A percentile compares a stretch with the other conserved stretches of the same genome.
These are phyloP conservation scores for Fusarium albosuccineum DNA, from an alignment of 2,329 filamentous ascomycete species.

Conservation along the genomic window DNA sequence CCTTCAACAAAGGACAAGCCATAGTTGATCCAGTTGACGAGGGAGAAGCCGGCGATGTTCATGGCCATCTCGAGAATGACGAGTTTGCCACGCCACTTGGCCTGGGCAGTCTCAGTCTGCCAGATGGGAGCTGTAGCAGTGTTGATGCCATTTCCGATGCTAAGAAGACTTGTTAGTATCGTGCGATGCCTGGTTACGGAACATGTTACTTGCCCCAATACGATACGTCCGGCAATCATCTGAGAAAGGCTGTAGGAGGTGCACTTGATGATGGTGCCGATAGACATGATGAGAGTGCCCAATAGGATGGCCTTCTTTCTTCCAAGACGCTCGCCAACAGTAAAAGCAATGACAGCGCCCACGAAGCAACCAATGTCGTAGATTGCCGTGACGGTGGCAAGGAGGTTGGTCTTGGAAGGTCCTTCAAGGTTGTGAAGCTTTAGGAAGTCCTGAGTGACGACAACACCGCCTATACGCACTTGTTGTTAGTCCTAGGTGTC, in stretches of 20 bases:
- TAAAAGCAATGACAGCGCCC: conserved; percentile 24
- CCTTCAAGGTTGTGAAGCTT: conserved; percentile 26
- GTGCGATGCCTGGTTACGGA: accelerated
- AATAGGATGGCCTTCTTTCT: conserved; percentile 29
- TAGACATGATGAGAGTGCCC: conserved; percentile 25
- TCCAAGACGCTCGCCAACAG: conserved; percentile 20
- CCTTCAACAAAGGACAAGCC: conserved; percentile 51
- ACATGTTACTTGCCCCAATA: conserved; percentile 15
- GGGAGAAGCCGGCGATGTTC: conserved; percentile 31
- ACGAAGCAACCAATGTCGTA: conserved; percentile 33
- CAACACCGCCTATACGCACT: conserved; percentile 18
- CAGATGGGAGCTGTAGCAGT: conserved; percentile 29
- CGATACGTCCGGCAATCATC: conserved; percentile 27
- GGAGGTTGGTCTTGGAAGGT: conserved; percentile 24
- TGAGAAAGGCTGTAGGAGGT: conserved; percentile 29
- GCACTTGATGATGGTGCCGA: conserved; percentile 28
- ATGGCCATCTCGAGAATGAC: conserved; percentile 27
- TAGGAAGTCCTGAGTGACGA: conserved; percentile 29
- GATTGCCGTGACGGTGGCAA: conserved; percentile 29
- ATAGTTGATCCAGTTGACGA: conserved; percentile 55
- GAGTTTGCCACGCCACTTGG: conserved; percentile 19
- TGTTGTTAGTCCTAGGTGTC: background rate
- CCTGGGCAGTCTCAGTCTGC: conserved; percentile 28
- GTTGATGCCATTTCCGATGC: conserved; percentile 49
- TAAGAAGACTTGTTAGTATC: background rate